Base-by-base conservation (phyloP, 805 yeast species). In the Danielia reshetovae region DNA sequence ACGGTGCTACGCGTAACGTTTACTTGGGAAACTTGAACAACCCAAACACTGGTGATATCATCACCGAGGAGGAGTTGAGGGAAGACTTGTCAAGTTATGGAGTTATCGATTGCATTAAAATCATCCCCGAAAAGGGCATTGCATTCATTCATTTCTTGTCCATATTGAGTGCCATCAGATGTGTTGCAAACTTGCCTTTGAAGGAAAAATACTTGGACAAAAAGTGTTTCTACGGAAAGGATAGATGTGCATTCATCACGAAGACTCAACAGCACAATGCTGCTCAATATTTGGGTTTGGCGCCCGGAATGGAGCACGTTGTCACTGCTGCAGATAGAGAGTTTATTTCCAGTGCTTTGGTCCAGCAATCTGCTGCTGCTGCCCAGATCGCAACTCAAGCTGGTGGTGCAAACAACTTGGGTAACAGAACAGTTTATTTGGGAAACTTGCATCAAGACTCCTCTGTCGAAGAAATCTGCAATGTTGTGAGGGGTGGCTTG, bases 251-350 rank as follows among this genome's bases (percentile, higher is more conserved):
- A 2, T 87, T 87, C 52, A 85, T 90, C 29, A 87, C 96, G 17
- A 87, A 86, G 58, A 85, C 96, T 12, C 97, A 93, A 61, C 96
- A 88, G 62, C 96, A 89, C 55, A 88, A 90, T 56, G 97, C 97
- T 13, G 96, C 96, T 3, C 95, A 89, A 57, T 90, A 87, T 55
- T 65, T 90, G 36, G 96, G 97, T 1, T 70, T 88, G 41, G 86
- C 93, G 28, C 95, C 96, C 13, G 93, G 94, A 18, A 76, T 81
- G 73, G 95, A 85, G 52, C 85, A 83, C 52, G 66, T 84, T 37
- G 77, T 83, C 18, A 81, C 86, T 38, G 79, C 79, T 36, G 82
- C 85, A 7, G 81, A 76, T 49, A 60, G 79, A 31, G 81, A 76
- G 49, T 65, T 74, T 43, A 76, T 76, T 45, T 81, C 89, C 0